Percentiles rank a stretch among this genome's conserved stretches.
phyloP scores from a whole-genome alignment of 2,329 filamentous ascomycete genomes.

The Fusarium torulosum region DNA sequence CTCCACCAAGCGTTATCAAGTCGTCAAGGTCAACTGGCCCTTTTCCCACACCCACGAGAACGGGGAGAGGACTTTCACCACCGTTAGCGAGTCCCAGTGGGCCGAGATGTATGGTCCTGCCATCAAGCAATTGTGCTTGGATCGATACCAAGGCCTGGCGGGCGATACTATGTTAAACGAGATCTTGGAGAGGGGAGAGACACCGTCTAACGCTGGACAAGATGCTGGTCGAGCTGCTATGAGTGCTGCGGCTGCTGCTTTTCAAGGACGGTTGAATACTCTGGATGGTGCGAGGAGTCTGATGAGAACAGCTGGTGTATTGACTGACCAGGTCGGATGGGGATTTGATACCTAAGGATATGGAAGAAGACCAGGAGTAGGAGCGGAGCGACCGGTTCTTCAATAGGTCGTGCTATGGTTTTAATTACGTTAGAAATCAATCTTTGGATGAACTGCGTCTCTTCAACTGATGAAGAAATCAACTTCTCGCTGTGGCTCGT shows the following conservation, averaged over 20 bases:
- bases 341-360: slow-evolving; percentile 35
- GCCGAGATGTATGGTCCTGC: slow-evolving; percentile 28
- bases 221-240: slow-evolving; percentile 26
- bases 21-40: slow-evolving; percentile 36
- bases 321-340: slow-evolving; percentile 39
- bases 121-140: slow-evolving; percentile 34
- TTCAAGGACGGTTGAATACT: slow-evolving; percentile 30
- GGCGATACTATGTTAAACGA: slow-evolving; percentile 36
- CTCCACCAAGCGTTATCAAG: slow-evolving; percentile 35
- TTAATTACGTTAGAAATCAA: too few relatives aligned
- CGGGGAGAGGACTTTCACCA: slow-evolving; percentile 31
- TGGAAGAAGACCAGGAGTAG: not conserved
- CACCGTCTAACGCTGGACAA: not conserved
- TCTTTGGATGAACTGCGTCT: too few relatives aligned
- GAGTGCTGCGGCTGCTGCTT: slow-evolving; percentile 33
- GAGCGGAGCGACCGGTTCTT: not conserved
- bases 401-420: not conserved
- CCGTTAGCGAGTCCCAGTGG: slow-evolving; percentile 40
- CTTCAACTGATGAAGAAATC: too few relatives aligned
- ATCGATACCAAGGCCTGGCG: slow-evolving; percentile 38
- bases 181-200: slow-evolving; percentile 29
- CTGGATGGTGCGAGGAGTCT: slow-evolving; percentile 20
- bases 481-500: too few relatives aligned
- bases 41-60: slow-evolving; percentile 19
- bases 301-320: slow-evolving; percentile 29